A percentile compares a stretch with the other conserved stretches of the same genome.
phyloP scores from a whole-genome alignment of 495 filamentous ascomycete species.

The Tirmania nivea region DNA sequence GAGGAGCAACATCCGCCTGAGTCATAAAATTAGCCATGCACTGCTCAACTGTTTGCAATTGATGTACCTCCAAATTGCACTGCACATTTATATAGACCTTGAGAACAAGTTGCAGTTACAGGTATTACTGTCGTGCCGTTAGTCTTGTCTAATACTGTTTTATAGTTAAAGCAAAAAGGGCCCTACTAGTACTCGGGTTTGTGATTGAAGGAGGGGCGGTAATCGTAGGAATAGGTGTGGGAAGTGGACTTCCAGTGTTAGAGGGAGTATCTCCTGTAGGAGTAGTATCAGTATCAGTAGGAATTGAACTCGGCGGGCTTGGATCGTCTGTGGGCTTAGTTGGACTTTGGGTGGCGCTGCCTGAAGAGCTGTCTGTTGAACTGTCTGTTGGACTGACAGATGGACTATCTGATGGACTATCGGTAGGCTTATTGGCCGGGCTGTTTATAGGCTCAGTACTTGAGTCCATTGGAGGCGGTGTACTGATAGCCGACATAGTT shows the following conservation, averaged over 20 bases:
- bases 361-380: no score
- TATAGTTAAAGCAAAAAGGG: neutral
- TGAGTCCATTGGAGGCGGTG: no score
- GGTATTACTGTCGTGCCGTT: neutral
- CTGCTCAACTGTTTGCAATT: neutral
- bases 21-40: neutral
- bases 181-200: neutral
- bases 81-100: neutral
- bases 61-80: neutral
- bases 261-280: neutral
- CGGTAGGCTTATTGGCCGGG: no score
- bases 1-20: neutral
- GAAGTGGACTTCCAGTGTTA: neutral
- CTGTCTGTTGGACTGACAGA: no score
- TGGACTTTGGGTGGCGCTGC: no score
- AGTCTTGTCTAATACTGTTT: neutral
- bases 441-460: no score
- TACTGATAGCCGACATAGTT: no score
- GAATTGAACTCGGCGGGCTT: neutral
- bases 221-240: neutral
- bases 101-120: neutral
- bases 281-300: neutral
- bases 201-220: neutral
- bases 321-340: no score
- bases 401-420: no score